Conservation (phyloP, 371 early-diverging fungal genomes). For the Saksenaea vasiformis region DNA sequence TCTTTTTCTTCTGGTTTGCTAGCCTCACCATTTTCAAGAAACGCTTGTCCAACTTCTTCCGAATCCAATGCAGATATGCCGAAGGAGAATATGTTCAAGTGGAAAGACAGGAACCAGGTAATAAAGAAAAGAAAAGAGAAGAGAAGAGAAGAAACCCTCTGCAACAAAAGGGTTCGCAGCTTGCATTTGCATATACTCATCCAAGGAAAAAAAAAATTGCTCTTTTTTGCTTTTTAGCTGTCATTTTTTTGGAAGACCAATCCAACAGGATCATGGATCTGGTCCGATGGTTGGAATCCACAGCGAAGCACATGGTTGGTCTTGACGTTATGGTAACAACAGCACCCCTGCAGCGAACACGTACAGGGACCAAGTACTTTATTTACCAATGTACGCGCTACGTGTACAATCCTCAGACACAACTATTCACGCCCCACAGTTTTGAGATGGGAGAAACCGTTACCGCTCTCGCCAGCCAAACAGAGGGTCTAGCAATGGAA, state of each 20-base stretch:
- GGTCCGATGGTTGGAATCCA: constrained; percentile 8
- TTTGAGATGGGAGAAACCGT: constrained; percentile 56
- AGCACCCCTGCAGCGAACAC: constrained; percentile 39
- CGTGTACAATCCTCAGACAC: constrained; percentile 49
- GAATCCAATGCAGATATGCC: constrained; percentile 48
- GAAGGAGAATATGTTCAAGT: constrained; percentile 60
- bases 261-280: constrained; percentile 3
- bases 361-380: constrained; percentile 58
- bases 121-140: constrained; percentile 23
- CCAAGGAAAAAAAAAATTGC: no score
- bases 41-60: constrained; percentile 63
- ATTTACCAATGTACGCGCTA: constrained; percentile 77
- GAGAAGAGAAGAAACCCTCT: constrained; percentile 24
- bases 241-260: constrained; percentile 46
- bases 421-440: constrained; percentile 54
- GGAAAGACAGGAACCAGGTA: constrained; percentile 50
- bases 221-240: constrained; percentile 21
- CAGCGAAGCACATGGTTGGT: constrained; percentile 11
- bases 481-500: constrained; percentile 46
- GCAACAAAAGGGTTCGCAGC: background rate
- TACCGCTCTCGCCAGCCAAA: constrained; percentile 45
- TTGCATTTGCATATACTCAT: constrained; percentile 7
- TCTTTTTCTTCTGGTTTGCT: constrained; percentile 65
- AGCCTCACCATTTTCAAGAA: constrained; percentile 40
- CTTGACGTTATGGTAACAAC: constrained; percentile 45